Conservation (phyloP, 768 basidiomycete species). For the Mycena kentingensis region DNA sequence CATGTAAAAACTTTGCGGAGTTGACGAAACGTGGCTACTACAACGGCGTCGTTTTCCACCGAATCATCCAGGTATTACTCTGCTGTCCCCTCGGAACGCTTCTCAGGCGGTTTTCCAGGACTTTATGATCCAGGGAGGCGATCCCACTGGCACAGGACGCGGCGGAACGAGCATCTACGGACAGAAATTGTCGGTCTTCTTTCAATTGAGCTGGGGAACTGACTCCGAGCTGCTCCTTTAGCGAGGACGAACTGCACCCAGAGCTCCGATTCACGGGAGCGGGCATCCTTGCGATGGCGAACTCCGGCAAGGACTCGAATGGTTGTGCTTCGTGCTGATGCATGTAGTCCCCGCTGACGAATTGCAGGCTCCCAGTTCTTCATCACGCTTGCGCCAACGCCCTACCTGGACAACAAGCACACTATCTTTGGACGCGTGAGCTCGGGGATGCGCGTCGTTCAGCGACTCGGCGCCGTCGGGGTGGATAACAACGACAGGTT, state of each 20-base stretch:
- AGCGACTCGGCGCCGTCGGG: slow-evolving; percentile 87
- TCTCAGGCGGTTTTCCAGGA: slow-evolving; percentile 50
- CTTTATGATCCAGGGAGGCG: slow-evolving; percentile 97
- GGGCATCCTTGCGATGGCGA: slow-evolving; percentile 96
- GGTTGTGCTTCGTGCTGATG: slow-evolving; percentile 42
- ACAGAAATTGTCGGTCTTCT: slow-evolving; percentile 71
- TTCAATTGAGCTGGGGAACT: background rate
- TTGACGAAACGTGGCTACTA: slow-evolving; percentile 92
- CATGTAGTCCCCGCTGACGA: slow-evolving; percentile 28
- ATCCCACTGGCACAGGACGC: slow-evolving; percentile 93
- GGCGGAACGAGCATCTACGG: slow-evolving; percentile 91
- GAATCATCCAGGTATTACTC: slow-evolving; percentile 76
- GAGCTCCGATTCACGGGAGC: slow-evolving; percentile 94
- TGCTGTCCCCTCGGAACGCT: background rate
- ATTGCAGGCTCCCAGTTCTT: slow-evolving; percentile 91
- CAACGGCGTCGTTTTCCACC: slow-evolving; percentile 87
- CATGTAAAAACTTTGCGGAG: slow-evolving; percentile 93
- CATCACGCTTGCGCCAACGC: slow-evolving; percentile 80
- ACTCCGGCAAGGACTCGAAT: slow-evolving; percentile 93
- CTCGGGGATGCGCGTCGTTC: slow-evolving; percentile 89
- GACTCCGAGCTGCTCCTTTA: slow-evolving; percentile 30
- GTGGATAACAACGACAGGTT: slow-evolving; percentile 88
- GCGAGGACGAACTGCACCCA: slow-evolving; percentile 88
- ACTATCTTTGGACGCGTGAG: slow-evolving; percentile 91
- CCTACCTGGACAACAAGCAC: slow-evolving; percentile 82